Percentiles rank a stretch among this genome's conserved stretches.
These are phyloP conservation scores for Apiotrichum laibachii DNA, from an alignment of 1,284 basidiomycete species.

Conservation along the genomic window DNA sequence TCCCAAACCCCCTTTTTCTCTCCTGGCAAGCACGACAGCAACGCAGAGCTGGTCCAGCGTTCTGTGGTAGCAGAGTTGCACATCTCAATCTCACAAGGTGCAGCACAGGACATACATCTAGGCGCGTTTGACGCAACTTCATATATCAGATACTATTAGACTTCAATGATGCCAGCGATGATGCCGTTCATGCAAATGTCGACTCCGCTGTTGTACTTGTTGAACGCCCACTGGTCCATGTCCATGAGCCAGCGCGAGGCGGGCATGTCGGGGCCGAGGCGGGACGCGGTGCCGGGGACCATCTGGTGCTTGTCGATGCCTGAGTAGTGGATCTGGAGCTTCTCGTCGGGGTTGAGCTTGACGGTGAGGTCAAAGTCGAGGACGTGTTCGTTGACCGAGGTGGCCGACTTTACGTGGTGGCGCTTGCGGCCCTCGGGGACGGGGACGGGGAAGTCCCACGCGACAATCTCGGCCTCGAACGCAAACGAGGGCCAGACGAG, in stretches of 20 bases:
- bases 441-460: slow-evolving; percentile 76
- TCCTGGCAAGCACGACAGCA: too few species aligned
- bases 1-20: too few species aligned
- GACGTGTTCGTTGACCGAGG: slow-evolving; percentile 34
- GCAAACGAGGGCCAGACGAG: slow-evolving; percentile 64
- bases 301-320: slow-evolving; percentile 50
- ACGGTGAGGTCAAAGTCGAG: slow-evolving; percentile 41
- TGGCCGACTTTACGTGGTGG: slow-evolving; percentile 77
- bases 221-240: slow-evolving; percentile 41
- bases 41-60: too few species aligned
- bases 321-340: slow-evolving; percentile 40
- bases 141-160: slow-evolving; percentile 18
- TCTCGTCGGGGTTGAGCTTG: slow-evolving; percentile 24
- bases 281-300: slow-evolving; percentile 44
- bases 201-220: slow-evolving; percentile 38
- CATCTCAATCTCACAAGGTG: too few species aligned
- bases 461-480: slow-evolving; percentile 85
- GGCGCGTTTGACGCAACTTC: too few species aligned
- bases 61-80: too few species aligned
- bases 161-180: slow-evolving; percentile 40
- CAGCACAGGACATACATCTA: neutral
- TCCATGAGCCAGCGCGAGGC: slow-evolving; percentile 42
- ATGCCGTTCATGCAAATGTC: slow-evolving; percentile 45
- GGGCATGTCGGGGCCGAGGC: slow-evolving; percentile 41
- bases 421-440: slow-evolving; percentile 70